These are phyloP conservation scores for Podospora conica DNA, from an alignment of 495 filamentous ascomycete genomes.

Conservation along the genomic window DNA sequence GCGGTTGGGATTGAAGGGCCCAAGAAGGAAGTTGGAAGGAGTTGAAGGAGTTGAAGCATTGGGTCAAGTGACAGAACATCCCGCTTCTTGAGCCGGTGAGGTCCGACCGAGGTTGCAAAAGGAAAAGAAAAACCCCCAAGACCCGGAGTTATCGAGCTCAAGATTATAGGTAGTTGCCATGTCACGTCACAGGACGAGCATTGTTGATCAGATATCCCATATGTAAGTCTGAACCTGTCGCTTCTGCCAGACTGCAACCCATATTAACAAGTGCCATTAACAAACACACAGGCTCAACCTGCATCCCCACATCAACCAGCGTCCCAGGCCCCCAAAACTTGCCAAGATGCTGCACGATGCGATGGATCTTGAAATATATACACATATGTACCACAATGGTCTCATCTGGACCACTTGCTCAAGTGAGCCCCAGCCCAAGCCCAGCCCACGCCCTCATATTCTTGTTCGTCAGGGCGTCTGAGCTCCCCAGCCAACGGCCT, in stretches of 20 bases:
- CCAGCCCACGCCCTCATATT: neutral
- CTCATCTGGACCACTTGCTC: too few species aligned
- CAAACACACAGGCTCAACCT: neutral
- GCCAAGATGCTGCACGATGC: neutral
- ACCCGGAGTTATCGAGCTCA: neutral
- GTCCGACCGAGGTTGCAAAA: neutral
- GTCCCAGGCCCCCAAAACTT: neutral
- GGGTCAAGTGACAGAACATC: neutral
- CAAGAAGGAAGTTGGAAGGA: neutral
- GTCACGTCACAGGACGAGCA: neutral
- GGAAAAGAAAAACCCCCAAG: neutral
- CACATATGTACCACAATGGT: neutral
- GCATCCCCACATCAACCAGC: neutral
- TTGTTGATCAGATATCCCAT: neutral
- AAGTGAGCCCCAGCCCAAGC: neutral
- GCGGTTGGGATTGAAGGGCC: neutral
- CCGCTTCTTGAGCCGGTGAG: neutral
- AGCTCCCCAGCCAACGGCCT: neutral
- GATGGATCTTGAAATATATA: neutral
- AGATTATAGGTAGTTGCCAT: neutral
- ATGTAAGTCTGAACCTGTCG: too few species aligned
- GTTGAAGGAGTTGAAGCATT: neutral
- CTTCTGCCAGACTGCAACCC: neutral
- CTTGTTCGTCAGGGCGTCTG: neutral
- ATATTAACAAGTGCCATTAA: neutral